Evolutionary conservation across 2,329 filamentous ascomycete species (phyloP).

Genomic region (Cladosporium sp.): DNA sequence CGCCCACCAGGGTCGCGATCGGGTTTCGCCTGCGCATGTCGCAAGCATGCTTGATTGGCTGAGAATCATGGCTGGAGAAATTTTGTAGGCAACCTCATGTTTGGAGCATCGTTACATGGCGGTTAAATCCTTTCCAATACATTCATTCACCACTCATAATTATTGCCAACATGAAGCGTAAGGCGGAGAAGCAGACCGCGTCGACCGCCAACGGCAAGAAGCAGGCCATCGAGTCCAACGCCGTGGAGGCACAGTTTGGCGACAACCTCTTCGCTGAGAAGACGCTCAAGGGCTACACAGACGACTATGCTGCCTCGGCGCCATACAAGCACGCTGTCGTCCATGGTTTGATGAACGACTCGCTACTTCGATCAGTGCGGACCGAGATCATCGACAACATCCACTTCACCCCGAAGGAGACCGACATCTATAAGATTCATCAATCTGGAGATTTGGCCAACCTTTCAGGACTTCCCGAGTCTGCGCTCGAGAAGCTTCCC

Average conservation of each 20-base stretch:
- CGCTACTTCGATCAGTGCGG: constrained; percentile 81
- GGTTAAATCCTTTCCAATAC: constrained; percentile 12
- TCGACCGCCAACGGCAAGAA: constrained; percentile 42
- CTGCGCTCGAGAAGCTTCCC: constrained; percentile 79
- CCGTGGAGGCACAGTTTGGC: constrained; percentile 60
- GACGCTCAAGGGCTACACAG: constrained; percentile 60
- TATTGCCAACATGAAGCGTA: constrained; percentile 43
- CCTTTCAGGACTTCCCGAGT: constrained; percentile 87
- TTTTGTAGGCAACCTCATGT: constrained; percentile 18
- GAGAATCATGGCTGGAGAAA: constrained; percentile 9
- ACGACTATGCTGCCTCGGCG: constrained; percentile 62
- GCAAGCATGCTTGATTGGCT: constrained; percentile 14
- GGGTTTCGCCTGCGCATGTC: constrained; percentile 4
- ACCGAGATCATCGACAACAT: constrained; percentile 87
- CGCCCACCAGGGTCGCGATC: background rate
- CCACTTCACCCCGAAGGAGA: constrained; percentile 96
- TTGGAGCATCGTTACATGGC: background rate
- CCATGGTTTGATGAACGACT: constrained; percentile 72
- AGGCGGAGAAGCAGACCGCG: constrained; percentile 36
- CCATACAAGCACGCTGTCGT: constrained; percentile 95
- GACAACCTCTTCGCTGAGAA: constrained; percentile 64
- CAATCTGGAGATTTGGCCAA: constrained; percentile 97
- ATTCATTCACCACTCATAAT: background rate
- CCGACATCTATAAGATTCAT: constrained; percentile 99
- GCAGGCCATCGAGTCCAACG: constrained; percentile 36